Evolutionary conservation across 179 eudicot genomes (phyloP).

Genomic region (Dionaea muscipula): DNA sequence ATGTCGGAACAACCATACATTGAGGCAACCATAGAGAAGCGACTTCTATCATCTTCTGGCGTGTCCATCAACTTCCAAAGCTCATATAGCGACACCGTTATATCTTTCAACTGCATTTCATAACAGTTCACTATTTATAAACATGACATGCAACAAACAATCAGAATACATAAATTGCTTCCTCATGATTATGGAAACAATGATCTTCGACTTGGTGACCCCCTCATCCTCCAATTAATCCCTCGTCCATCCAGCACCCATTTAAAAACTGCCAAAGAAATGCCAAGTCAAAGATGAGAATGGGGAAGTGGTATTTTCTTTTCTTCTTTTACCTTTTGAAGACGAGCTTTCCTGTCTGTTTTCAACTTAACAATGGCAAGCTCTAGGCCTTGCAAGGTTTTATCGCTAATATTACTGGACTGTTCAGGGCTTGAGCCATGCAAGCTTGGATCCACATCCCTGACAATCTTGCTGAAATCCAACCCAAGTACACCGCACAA

Average conservation of each 20-base stretch:
- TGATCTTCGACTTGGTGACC: no score
- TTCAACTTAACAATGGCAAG: slow-evolving; percentile 36
- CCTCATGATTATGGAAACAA: no score
- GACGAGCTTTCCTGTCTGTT: slow-evolving; percentile 40
- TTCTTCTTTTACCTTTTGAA: slow-evolving; percentile 60
- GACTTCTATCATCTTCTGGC: slow-evolving; percentile 33
- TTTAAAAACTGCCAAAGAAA: no score
- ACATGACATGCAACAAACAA: background rate
- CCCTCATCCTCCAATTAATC: no score
- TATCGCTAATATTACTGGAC: slow-evolving; percentile 44
- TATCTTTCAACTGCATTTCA: slow-evolving; percentile 42
- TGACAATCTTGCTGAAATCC: slow-evolving; percentile 48
- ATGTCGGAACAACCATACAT: slow-evolving; percentile 25
- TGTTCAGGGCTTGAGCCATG: slow-evolving; percentile 30
- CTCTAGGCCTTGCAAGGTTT: slow-evolving; percentile 42
- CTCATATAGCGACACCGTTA: slow-evolving; percentile 31
- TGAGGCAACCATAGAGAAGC: slow-evolving; percentile 26
- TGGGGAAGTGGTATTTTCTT: background rate
- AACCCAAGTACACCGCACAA: slow-evolving; percentile 44
- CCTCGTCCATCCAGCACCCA: no score
- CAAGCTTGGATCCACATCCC: slow-evolving; percentile 59
- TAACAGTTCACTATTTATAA: background rate
- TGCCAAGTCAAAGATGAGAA: background rate
- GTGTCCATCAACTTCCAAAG: slow-evolving; percentile 64
- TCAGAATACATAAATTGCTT: slow-evolving; percentile 4